These are phyloP conservation scores for Striga asiatica DNA, from an alignment of 257 asterid genomes.

Conservation along the genomic window DNA sequence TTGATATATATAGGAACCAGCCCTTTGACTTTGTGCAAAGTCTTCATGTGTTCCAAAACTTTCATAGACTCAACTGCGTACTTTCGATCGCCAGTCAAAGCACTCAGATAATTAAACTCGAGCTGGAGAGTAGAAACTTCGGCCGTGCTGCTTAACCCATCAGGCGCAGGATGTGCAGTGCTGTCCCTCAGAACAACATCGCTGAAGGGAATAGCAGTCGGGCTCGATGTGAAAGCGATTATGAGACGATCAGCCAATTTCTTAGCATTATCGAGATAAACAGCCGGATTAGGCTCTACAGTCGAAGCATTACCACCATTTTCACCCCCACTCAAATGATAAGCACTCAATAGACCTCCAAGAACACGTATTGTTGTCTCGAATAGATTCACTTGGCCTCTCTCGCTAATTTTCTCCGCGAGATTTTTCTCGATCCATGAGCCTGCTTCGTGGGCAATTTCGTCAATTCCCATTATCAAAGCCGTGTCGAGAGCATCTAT, in stretches of 20 bases:
- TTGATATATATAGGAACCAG: conserved; percentile 87
- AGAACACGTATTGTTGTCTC: conserved; percentile 88
- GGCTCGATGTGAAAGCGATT: conserved; percentile 80
- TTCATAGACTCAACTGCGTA: conserved; percentile 79
- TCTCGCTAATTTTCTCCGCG: conserved; percentile 47
- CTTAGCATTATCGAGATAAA: conserved; percentile 82
- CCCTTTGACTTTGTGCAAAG: conserved; percentile 79
- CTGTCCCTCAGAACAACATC: conserved; percentile 66
- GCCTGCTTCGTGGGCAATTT: conserved; percentile 72
- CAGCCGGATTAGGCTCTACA: conserved; percentile 59
- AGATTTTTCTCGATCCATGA: conserved; percentile 79
- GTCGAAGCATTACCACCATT: conserved; percentile 32
- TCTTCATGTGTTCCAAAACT: conserved; percentile 73
- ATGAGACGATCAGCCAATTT: conserved; percentile 79
- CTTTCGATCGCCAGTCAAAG: conserved; percentile 71
- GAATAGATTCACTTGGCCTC: conserved; percentile 86
- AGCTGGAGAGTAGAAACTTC: conserved; percentile 88
- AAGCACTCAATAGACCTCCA: conserved; percentile 96
- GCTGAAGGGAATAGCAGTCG: conserved; percentile 71
- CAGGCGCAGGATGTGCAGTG: conserved; percentile 88
- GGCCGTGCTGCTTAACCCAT: conserved; percentile 92
- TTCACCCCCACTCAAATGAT: conserved; percentile 72
- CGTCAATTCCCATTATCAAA: conserved; percentile 83
- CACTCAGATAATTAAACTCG: conserved; percentile 88
- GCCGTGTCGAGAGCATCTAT: conserved; percentile 96